Base-by-base conservation (phyloP, 768 basidiomycete species). In the Termitomyces sp. region DNA sequence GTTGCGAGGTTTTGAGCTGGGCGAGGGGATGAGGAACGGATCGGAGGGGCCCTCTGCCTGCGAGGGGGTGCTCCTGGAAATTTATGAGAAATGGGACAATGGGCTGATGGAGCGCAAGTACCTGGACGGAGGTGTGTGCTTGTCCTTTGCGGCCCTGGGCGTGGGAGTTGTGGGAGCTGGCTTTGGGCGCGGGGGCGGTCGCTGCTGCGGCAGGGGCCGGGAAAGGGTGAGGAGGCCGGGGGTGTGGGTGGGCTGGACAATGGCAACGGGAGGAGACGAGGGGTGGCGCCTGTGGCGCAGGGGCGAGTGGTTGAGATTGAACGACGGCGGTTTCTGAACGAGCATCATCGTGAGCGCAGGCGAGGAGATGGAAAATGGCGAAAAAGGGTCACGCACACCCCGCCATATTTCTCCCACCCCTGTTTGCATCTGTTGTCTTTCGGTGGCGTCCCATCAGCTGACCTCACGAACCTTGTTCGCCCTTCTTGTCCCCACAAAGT, bases 171-270 rank as follows among this genome's bases (percentile, higher is more conserved):
- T 13, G 3, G 37, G 51, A 13, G 6, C 37, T 13, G 18, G 22
- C 51, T 41, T 52, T 52, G 51, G 0, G 13, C 51, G 51, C 50
- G 12, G 29, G 4, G 5, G 32, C 20, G 48, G 36, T 18, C 34
- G 50, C 36, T 51, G 50, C 50, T 59, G 74, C 27, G 71, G 67
- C 42, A 20, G 69, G 7, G 71, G 72, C 66, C 48, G 87, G 54
- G 86, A 82, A 50, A 91, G 77, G 48, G 84, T 80, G 52, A 91
- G 79, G 9, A 91, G 78, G 67, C 89, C 89, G 0, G 88, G 89
- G 0, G 83, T 88, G 55, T 79, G 79, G 13, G 89, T 88, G 3
- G 89, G 83, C 68, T 88, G 86, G 4, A 88, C 83, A 56, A 84
- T 76, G 59, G 85, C 77, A 64, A 86, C 81, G 36, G 83, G 78